phyloP scores from a whole-genome alignment of 768 basidiomycete species.

The Suillus hirtellus region DNA sequence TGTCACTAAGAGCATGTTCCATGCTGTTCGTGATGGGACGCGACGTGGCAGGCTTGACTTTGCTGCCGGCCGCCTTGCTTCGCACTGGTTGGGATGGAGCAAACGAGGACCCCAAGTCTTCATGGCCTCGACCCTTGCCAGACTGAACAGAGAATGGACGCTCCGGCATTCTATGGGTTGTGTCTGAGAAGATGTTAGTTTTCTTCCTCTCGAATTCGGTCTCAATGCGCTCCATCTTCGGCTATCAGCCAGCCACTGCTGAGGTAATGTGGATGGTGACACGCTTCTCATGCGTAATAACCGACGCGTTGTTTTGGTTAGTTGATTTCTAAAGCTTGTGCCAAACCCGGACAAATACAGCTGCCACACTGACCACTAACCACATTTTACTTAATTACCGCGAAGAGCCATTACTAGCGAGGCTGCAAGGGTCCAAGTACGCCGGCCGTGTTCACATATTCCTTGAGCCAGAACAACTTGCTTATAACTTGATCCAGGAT shows the following conservation, averaged over 20 bases:
- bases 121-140: constrained; percentile 28
- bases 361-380: background rate
- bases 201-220: background rate
- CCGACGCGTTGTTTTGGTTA: constrained; percentile 31
- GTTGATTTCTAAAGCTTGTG: constrained; percentile 27
- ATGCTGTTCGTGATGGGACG: background rate
- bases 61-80: constrained; percentile 14
- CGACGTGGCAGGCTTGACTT: constrained; percentile 8
- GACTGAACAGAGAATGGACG: constrained; percentile 27
- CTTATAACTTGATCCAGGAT: background rate
- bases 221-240: constrained; percentile 26
- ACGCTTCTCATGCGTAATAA: constrained; percentile 4
- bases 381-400: constrained; percentile 6
- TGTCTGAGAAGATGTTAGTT: constrained; percentile 18
- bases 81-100: background rate
- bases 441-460: background rate
- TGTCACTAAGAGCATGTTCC: constrained; percentile 18
- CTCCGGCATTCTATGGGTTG: constrained; percentile 21
- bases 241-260: constrained; percentile 9
- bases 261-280: constrained; percentile 1
- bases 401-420: background rate
- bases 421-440: background rate
- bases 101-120: constrained; percentile 27
- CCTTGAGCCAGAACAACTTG: background rate
- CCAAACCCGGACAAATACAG: constrained; percentile 22